Conservation (phyloP, 2,329 filamentous ascomycete genomes). For the Acrodontium crateriforme region DNA sequence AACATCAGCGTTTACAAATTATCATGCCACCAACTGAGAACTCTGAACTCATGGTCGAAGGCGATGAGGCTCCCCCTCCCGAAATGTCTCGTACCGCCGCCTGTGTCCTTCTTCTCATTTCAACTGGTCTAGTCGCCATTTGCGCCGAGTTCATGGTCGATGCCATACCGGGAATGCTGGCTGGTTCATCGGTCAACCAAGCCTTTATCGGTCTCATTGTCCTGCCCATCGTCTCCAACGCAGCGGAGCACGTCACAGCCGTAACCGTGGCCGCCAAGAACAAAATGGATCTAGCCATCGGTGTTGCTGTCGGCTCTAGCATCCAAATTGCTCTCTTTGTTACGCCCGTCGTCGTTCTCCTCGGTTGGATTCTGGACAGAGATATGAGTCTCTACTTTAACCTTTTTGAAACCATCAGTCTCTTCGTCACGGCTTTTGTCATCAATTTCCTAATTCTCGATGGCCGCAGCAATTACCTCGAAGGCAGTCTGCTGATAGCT, state of each 20-base stretch:
- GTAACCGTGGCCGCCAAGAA: slow-evolving; percentile 70
- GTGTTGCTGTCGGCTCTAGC: slow-evolving; percentile 64
- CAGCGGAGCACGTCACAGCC: slow-evolving; percentile 68
- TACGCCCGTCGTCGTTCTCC: slow-evolving; percentile 60
- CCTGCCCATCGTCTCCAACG: slow-evolving; percentile 70
- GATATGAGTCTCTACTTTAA: slow-evolving; percentile 54
- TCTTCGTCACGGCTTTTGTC: slow-evolving; percentile 72
- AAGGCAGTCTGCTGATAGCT: slow-evolving; percentile 62
- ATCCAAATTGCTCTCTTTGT: slow-evolving; percentile 73
- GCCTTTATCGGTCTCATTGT: slow-evolving; percentile 72
- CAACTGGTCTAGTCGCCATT: slow-evolving; percentile 45
- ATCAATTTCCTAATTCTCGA: slow-evolving; percentile 79
- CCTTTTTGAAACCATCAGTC: slow-evolving; percentile 49
- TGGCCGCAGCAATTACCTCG: slow-evolving; percentile 70
- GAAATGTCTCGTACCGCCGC: slow-evolving; percentile 45
- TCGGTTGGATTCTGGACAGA: slow-evolving; percentile 65
- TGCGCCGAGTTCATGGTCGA: slow-evolving; percentile 62
- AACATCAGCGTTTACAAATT: slow-evolving; percentile 8
- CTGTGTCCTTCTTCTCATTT: slow-evolving; percentile 40
- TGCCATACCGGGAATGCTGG: slow-evolving; percentile 55
- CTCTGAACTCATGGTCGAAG: slow-evolving; percentile 8
- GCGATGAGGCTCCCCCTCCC: slow-evolving; percentile 21
- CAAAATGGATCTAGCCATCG: slow-evolving; percentile 74
- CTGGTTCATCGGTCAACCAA: slow-evolving; percentile 45
- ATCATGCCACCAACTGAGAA: slow-evolving; percentile 6